Evolutionary conservation across 2,329 filamentous ascomycete genomes (phyloP).

Genomic region (Hysterium pulicare): DNA sequence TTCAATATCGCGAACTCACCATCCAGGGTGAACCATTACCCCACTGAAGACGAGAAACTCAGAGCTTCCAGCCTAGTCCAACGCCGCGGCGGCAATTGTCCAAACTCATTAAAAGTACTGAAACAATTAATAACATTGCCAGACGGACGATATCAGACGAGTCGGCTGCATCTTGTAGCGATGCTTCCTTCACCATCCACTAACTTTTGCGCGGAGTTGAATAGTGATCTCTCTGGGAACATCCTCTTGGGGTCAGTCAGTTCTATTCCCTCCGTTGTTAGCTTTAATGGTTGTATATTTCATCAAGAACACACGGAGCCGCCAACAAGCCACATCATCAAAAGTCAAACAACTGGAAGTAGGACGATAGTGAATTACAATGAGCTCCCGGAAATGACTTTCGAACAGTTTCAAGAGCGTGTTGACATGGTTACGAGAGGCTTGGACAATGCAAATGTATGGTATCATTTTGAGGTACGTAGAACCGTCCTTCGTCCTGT

Average conservation of each 20-base stretch:
- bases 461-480: conserved; percentile 75
- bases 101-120: conserved; percentile 69
- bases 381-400: conserved; percentile 64
- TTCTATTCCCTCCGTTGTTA: conserved; percentile 36
- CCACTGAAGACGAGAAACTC: conserved; percentile 68
- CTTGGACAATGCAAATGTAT: conserved; percentile 27
- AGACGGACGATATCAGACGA: too few relatives aligned
- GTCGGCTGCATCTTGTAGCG: conserved; percentile 37
- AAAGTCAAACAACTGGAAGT: conserved; percentile 56
- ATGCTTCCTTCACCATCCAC: conserved; percentile 60
- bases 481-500: too few relatives aligned
- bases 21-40: conserved; percentile 62
- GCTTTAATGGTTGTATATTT: conserved; percentile 58
- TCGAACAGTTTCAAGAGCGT: conserved; percentile 55
- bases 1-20: neutral
- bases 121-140: conserved; percentile 56
- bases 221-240: too few relatives aligned
- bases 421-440: conserved; percentile 35
- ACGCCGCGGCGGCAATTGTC: conserved; percentile 69
- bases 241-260: too few relatives aligned
- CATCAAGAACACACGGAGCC: conserved; percentile 54
- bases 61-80: conserved; percentile 58
- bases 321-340: conserved; percentile 68
- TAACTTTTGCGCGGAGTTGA: too few relatives aligned
- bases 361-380: conserved; percentile 71